Percentiles rank a stretch among this genome's conserved stretches.
Evolutionary conservation across 306 rosid species (phyloP).

Genomic region (Oxytropis ochrocephala): DNA sequence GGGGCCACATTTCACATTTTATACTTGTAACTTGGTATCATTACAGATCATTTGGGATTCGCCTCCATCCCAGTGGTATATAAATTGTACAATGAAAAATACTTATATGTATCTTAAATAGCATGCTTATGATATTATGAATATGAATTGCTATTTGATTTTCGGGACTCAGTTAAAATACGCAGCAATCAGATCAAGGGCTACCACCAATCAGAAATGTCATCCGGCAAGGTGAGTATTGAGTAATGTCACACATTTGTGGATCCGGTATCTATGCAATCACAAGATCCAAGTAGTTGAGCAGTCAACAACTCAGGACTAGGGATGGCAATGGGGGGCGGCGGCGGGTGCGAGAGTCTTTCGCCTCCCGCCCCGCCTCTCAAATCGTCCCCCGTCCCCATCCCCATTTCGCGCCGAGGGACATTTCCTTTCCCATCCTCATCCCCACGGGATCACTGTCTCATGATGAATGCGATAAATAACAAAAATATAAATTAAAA

Average conservation of each 20-base stretch:
- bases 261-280: no score
- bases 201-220: background rate
- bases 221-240: background rate
- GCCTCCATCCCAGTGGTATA: background rate
- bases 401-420: no score
- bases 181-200: background rate
- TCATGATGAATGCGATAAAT: no score
- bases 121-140: slow-evolving; percentile 12
- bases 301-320: no score
- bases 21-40: background rate
- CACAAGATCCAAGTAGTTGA: no score
- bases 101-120: background rate
- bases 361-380: no score
- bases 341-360: no score
- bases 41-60: slow-evolving; percentile 2
- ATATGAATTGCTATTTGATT: background rate
- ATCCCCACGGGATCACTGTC: no score
- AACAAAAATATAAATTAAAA: no score
- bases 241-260: background rate
- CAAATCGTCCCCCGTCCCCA: no score
- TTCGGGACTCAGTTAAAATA: background rate
- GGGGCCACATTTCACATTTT: slow-evolving; percentile 7
- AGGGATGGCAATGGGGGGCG: no score
- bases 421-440: no score
- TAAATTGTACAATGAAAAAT: slow-evolving; percentile 5